Evolutionary conservation across 2,329 filamentous ascomycete genomes (phyloP), one percentile per base, ranked within the genome.

Genomic region (Paecilomyces niveus): DNA sequence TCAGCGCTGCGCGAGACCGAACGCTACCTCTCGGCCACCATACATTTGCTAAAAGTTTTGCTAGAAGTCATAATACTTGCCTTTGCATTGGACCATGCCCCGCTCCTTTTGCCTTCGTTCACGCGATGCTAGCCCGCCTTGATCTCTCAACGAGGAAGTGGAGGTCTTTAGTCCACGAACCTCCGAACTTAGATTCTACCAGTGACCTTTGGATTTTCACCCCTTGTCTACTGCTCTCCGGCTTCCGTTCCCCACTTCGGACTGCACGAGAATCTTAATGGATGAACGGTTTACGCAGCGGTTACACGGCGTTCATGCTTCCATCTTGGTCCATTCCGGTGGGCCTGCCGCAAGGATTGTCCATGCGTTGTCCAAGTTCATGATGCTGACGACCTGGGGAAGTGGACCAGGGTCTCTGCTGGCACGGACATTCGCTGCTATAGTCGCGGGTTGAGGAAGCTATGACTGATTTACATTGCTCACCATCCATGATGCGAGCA

Each of bases 41-140:
- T 52, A 24, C 26, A 52, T 62, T 60, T 50, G 62, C 63, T 22
- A 64, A 61, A 52, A 57, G n/a, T 18, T 45, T 13, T 45, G 39
- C 39, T 21, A 6, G 39, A 45, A 45, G n/a, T 67, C 24, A 67
- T 64, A 18, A 62, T 68, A 24, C 67, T 67, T 53, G 66, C 65
- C 10, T 67, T 68, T 51, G 66, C 64, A 52, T 52, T 52, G 50
- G 50, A 24, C 50, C 50, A 52, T 52, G 22, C 21, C 50, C 26
- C 22, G 21, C 50, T 24, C 50, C 50, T 52, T n/a, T 52, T 52
- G 50, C 26, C 50, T 45, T 45, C n/a, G 39, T 45, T 45, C 39
- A 45, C 39, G 5, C 39, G 39, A 45, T 45, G 39, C 39, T 45
- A 45, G 39, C 15, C 39, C 39, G 39, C 39, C 26, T 45, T 18